A percentile compares a stretch with the other conserved stretches of the same genome.
phyloP scores from a whole-genome alignment of 75 land plant species.

The Selaginella moellendorffii region DNA sequence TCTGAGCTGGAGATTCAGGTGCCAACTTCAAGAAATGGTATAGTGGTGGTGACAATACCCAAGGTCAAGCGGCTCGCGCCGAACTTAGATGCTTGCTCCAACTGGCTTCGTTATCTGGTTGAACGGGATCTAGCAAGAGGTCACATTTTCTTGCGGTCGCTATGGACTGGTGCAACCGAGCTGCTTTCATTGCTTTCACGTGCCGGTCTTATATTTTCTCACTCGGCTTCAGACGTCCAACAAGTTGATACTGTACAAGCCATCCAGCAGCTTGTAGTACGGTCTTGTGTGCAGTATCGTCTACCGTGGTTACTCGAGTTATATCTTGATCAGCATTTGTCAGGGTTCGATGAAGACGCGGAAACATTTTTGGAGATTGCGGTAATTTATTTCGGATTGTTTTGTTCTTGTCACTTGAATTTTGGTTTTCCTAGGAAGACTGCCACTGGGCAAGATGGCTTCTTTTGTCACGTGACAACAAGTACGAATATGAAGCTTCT shows the following conservation, averaged over 20 bases:
- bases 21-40: too few species aligned
- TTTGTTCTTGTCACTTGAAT: too few species aligned
- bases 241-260: constrained; percentile 39
- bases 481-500: constrained; percentile 86
- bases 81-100: constrained; percentile 26
- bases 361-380: constrained; percentile 32
- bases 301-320: constrained; percentile 66
- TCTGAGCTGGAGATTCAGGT: constrained; percentile 45
- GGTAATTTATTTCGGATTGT: neutral
- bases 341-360: constrained; percentile 38
- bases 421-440: constrained; percentile 39
- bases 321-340: constrained; percentile 57
- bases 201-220: neutral
- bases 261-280: constrained; percentile 56
- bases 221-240: neutral
- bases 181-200: constrained; percentile 38
- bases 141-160: constrained; percentile 49
- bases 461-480: constrained; percentile 53
- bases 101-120: constrained; percentile 49
- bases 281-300: constrained; percentile 40
- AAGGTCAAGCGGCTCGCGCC: neutral
- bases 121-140: constrained; percentile 59
- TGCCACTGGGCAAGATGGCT: constrained; percentile 92
- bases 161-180: constrained; percentile 58
- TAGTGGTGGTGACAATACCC: constrained; percentile 23